Conservation (phyloP, 108 stramenopile genomes). For the Skeletonema marinoi region DNA sequence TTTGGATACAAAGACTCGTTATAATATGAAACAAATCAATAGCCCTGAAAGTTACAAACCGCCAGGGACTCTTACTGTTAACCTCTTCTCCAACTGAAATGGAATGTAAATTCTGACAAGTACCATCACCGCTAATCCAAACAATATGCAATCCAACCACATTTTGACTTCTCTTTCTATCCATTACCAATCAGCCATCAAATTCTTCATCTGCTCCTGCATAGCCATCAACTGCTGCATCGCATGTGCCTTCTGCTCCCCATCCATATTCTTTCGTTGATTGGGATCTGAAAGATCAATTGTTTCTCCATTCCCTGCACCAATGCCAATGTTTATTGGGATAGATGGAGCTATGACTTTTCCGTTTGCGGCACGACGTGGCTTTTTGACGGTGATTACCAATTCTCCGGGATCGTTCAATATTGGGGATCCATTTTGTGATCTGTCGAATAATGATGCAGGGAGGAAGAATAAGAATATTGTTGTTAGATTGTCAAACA, state of each 20-base stretch:
- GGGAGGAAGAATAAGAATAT: not conserved
- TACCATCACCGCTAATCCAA: too few species aligned
- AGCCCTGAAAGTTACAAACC: conserved; percentile 5
- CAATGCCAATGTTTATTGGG: conserved; percentile 59
- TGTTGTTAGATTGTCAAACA: not conserved
- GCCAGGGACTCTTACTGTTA: not conserved
- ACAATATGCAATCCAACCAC: not conserved
- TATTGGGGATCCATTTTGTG: conserved; percentile 73
- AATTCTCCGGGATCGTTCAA: conserved; percentile 64
- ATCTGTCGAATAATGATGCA: conserved; percentile 31
- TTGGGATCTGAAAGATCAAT: conserved; percentile 69
- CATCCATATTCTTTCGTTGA: conserved; percentile 52
- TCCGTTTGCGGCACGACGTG: conserved; percentile 37
- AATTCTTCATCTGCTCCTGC: conserved; percentile 79
- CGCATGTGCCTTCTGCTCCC: conserved; percentile 62
- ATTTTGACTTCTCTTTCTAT: not conserved
- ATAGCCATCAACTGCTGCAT: conserved; percentile 65
- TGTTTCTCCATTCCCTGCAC: conserved; percentile 66
- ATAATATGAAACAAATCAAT: not conserved
- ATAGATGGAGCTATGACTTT: conserved; percentile 23
- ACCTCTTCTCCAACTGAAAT: not conserved
- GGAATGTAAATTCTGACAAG: not conserved
- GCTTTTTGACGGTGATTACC: conserved; percentile 78
- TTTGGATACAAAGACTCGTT: not conserved
- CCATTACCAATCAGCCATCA: conserved; percentile 59